These are phyloP conservation scores for Phaffia australis DNA, from an alignment of 768 basidiomycete genomes.

Conservation along the genomic window DNA sequence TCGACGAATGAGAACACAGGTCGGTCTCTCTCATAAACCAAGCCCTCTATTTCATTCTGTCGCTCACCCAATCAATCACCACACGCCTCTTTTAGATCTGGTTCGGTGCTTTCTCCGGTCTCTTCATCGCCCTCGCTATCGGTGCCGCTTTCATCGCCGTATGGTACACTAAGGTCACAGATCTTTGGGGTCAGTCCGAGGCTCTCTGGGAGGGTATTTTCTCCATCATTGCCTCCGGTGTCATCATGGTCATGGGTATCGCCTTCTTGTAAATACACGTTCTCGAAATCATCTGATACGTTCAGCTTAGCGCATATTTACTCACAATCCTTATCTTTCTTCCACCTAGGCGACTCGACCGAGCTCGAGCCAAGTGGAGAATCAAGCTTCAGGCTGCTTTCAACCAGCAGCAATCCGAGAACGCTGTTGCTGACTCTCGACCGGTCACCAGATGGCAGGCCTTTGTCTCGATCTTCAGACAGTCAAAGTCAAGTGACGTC, in stretches of 20 bases:
- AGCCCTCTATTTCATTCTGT: neutral
- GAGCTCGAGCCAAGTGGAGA: conserved; percentile 88
- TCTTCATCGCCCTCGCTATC: conserved; percentile 17
- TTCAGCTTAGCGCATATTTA: no score
- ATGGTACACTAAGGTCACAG: conserved; percentile 80
- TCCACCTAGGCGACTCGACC: conserved; percentile 62
- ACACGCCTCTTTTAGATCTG: conserved; percentile 50
- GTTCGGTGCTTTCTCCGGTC: conserved; percentile 53
- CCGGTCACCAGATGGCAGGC: neutral
- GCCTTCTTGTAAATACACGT: conserved; percentile 62
- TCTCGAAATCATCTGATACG: no score
- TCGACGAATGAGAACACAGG: conserved; percentile 30
- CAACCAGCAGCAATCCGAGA: conserved; percentile 33
- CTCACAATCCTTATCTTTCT: no score
- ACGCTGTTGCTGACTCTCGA: conserved; percentile 14
- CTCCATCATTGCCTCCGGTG: conserved; percentile 42
- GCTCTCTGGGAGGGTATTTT: conserved; percentile 75
- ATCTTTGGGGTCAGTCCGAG: conserved; percentile 78
- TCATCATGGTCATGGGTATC: conserved; percentile 88
- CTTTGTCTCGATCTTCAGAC: neutral
- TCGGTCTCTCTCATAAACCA: conserved; percentile 16
- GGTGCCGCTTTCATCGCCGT: conserved; percentile 88
- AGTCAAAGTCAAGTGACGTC: neutral
- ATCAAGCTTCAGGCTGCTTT: conserved; percentile 76
- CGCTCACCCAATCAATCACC: neutral